Percentiles rank a stretch among this genome's conserved stretches.
Conservation (phyloP, 148 eudicot genomes). For the Arbutus unedo region DNA sequence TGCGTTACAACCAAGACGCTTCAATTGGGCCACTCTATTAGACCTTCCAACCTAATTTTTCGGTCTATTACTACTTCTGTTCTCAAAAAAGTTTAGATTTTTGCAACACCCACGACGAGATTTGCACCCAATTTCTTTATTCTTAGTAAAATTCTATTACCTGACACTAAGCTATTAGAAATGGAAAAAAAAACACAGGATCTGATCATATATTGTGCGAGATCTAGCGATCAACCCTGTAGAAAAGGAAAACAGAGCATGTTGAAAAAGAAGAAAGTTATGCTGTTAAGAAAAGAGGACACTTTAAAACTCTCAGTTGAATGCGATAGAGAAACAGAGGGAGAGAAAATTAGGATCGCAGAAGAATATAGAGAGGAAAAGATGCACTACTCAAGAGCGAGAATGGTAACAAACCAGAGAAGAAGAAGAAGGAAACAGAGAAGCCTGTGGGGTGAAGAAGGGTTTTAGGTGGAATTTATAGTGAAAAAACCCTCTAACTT, state of each 20-base stretch:
- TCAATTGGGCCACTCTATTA: neutral
- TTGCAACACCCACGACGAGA: neutral
- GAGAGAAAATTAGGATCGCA: neutral
- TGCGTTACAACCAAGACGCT: neutral
- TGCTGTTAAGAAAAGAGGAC: neutral
- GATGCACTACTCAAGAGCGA: neutral
- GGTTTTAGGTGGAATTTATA: neutral
- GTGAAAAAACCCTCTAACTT: neutral
- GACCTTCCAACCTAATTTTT: neutral
- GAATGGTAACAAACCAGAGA: no score
- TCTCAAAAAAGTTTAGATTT: neutral
- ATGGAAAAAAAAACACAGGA: neutral
- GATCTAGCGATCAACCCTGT: neutral
- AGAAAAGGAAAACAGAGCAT: neutral
- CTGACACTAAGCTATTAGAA: no score
- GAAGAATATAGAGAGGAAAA: no score
- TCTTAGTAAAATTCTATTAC: no score
- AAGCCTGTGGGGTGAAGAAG: neutral
- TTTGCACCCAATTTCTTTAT: neutral
- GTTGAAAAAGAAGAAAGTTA: neutral
- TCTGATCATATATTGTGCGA: neutral
- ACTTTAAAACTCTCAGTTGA: no score
- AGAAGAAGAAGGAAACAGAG: neutral
- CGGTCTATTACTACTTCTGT: neutral
- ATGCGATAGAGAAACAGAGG: neutral